Base-by-base conservation (phyloP, 257 asterid genomes). In the Solanum verrucosum region DNA sequence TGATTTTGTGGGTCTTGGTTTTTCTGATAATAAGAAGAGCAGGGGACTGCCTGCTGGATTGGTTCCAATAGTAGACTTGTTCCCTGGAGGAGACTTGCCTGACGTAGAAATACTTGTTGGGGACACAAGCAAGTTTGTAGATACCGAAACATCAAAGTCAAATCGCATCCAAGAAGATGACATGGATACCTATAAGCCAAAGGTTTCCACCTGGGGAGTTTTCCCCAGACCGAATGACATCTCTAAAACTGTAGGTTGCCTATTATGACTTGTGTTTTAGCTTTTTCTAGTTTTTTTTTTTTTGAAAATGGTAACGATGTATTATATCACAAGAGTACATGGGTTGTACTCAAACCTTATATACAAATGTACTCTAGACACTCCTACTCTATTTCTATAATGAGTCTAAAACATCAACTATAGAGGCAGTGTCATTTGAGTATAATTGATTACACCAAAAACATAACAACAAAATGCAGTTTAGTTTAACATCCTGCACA, bases 141-240 rank as follows among this genome's bases (percentile, higher is more conserved):
- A 91, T 72, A 87, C 85, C 33, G 88, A 87, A 33, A 44, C 87
- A 20, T 75, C 93, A 65, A 86, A 75, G 65, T 81, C 87, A 71
- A 72, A 35, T 46, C 88, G 91, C 12, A 27, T 81, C 37, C 74
- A 85, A 44, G 96, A 92, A 82, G 92, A 92, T 59, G 92, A 90
- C 68, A 77, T 7, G 13, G 95, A 95, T 52, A 88, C 91, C 31
- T 97, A 95, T 85, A 97, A 93, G 92, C 99, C 99, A 9, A 97
- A 94, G 94, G 98, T 96, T 88, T 96, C 99, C 87, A 97, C 98
- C 18, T 97, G 99, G 99, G 99, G 99, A 78, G 94, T 96, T 90
- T 97, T 97, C 87, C 98, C 99, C 9, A 95, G 99, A 88, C 98
- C 99, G 7, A 93, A 88, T 83, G 88, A 97, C 93, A 97, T 97